Evolutionary conservation across 306 rosid species (phyloP).

Genomic region (Alnus glutinosa): DNA sequence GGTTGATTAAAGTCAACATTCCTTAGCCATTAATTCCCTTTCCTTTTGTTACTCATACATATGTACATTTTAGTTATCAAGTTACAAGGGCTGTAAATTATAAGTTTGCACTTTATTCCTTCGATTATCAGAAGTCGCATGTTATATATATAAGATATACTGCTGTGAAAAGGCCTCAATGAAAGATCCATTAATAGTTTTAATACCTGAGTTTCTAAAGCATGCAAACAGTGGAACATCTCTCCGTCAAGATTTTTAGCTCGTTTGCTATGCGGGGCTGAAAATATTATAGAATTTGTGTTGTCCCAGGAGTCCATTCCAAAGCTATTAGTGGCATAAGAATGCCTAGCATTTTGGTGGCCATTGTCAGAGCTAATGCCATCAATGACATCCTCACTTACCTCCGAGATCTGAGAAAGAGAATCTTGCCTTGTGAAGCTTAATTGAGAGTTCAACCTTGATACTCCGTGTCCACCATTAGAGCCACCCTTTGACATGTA

Average conservation of each 20-base stretch:
- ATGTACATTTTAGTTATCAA: background rate
- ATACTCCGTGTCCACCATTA: constrained; percentile 39
- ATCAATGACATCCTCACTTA: constrained; percentile 42
- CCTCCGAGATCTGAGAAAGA: constrained; percentile 65
- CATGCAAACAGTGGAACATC: constrained; percentile 47
- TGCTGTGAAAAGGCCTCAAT: background rate
- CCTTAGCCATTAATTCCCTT: too few relatives aligned
- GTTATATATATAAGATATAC: background rate
- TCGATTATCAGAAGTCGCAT: constrained; percentile 1
- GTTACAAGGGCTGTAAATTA: background rate
- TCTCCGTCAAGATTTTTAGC: constrained; percentile 61
- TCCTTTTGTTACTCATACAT: background rate
- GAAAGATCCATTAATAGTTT: constrained; percentile 11
- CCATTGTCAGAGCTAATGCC: constrained; percentile 43
- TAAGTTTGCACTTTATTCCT: background rate
- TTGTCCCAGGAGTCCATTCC: constrained; percentile 68
- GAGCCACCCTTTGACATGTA: constrained; percentile 52
- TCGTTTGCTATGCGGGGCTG: constrained; percentile 55
- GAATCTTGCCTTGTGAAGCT: constrained; percentile 87
- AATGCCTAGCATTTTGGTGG: constrained; percentile 37
- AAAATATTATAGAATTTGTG: constrained; percentile 66
- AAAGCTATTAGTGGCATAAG: constrained; percentile 44
- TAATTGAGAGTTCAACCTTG: constrained; percentile 72
- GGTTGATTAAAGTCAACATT: background rate
- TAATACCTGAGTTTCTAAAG: constrained; percentile 78